Evolutionary conservation across 2,329 filamentous ascomycete species (phyloP).

Genomic region (Leptographium galeiforme): DNA sequence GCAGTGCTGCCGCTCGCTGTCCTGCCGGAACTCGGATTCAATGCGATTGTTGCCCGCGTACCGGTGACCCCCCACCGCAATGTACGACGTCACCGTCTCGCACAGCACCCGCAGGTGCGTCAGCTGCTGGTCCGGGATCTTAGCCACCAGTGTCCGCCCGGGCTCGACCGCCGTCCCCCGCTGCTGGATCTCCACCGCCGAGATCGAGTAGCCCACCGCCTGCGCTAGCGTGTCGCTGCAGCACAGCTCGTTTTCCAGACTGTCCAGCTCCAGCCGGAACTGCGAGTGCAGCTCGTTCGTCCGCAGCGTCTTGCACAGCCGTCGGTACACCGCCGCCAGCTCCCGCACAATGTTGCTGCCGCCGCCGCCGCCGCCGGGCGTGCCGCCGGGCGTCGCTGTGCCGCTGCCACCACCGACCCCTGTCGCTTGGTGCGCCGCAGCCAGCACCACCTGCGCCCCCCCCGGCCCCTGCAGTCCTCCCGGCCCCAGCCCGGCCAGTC

Average conservation of each 20-base stretch:
- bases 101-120: conserved; percentile 79
- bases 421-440: neutral
- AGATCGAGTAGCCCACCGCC: conserved; percentile 71
- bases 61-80: conserved; percentile 59
- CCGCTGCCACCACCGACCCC: neutral
- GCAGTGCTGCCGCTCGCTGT: conserved; percentile 59
- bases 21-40: conserved; percentile 50
- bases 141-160: conserved; percentile 65
- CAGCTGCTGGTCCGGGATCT: conserved; percentile 69
- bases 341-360: conserved; percentile 31
- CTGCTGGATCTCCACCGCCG: conserved; percentile 81
- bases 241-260: conserved; percentile 29
- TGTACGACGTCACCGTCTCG: conserved; percentile 78
- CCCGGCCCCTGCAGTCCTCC: neutral
- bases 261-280: conserved; percentile 18
- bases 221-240: conserved; percentile 47
- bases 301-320: conserved; percentile 43
- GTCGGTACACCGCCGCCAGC: conserved; percentile 45
- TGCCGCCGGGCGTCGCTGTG: neutral
- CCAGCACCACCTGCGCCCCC: neutral
- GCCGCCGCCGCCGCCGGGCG: neutral
- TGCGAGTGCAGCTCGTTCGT: conserved; percentile 37
- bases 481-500: no score
- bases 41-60: conserved; percentile 46
- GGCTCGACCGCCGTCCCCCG: conserved; percentile 65